These are phyloP conservation scores for Clitopilus hobsonii DNA, from an alignment of 768 basidiomycete species.

Conservation along the genomic window DNA sequence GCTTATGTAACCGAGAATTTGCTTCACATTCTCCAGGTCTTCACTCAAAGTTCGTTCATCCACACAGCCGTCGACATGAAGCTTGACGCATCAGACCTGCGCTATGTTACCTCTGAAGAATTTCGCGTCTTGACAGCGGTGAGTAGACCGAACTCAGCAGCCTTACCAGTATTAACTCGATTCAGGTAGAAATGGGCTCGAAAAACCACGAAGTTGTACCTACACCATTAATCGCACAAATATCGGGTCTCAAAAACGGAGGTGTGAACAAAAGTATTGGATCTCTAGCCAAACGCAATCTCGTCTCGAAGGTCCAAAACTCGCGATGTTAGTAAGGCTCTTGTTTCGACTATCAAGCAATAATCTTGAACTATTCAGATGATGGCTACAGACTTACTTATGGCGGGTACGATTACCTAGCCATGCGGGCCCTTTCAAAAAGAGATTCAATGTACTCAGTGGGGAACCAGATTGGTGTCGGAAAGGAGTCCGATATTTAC, in stretches of 20 bases:
- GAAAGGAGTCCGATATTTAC: slow-evolving; percentile 96
- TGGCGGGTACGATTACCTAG: slow-evolving; percentile 96
- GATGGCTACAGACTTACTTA: slow-evolving; percentile 97
- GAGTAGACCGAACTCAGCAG: slow-evolving; percentile 9
- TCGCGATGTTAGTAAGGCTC: slow-evolving; percentile 65
- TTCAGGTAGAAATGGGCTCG: slow-evolving; percentile 92
- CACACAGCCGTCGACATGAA: slow-evolving; percentile 62
- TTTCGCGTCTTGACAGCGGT: slow-evolving; percentile 97
- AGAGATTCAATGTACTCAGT: slow-evolving; percentile 86
- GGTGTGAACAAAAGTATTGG: slow-evolving; percentile 93
- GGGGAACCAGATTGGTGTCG: slow-evolving; percentile 97
- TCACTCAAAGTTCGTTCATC: neutral
- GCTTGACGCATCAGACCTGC: slow-evolving; percentile 89
- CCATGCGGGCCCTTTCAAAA: slow-evolving; percentile 90
- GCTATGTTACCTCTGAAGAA: slow-evolving; percentile 89
- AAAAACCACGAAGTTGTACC: slow-evolving; percentile 98
- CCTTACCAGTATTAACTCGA: slow-evolving; percentile 1
- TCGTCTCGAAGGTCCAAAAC: slow-evolving; percentile 88
- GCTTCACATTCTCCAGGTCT: neutral
- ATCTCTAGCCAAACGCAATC: slow-evolving; percentile 83
- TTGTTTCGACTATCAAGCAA: neutral
- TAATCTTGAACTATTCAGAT: slow-evolving; percentile 47
- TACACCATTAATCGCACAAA: slow-evolving; percentile 80
- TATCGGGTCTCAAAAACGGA: slow-evolving; percentile 88
- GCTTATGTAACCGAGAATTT: neutral